A percentile compares a stretch with the other conserved stretches of the same genome.
Evolutionary conservation across 805 yeast species (phyloP).

Genomic region (Starmerella bombicola): DNA sequence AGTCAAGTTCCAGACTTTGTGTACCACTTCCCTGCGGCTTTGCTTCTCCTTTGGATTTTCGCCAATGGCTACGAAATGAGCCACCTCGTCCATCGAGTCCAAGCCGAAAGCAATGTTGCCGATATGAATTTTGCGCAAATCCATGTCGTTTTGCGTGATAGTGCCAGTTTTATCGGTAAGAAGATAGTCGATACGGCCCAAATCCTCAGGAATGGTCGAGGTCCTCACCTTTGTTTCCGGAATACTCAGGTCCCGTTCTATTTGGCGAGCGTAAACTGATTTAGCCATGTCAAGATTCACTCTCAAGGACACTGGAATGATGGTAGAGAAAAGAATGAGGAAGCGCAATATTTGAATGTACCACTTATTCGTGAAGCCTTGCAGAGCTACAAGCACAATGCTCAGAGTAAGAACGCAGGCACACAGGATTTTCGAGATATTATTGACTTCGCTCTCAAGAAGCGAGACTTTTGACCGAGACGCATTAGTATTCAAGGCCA

Average conservation of each 20-base stretch:
- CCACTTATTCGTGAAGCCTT: slow-evolving; percentile 66
- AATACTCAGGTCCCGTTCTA: slow-evolving; percentile 72
- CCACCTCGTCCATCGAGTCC: slow-evolving; percentile 82
- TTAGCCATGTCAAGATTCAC: slow-evolving; percentile 93
- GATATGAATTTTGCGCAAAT: slow-evolving; percentile 77
- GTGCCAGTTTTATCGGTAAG: slow-evolving; percentile 95
- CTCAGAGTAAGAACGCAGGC: slow-evolving; percentile 71
- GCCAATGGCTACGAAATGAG: slow-evolving; percentile 41
- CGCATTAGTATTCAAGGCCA: slow-evolving; percentile 80
- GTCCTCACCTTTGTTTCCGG: slow-evolving; percentile 88
- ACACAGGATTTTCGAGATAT: slow-evolving; percentile 76
- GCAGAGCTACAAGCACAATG: slow-evolving; percentile 60
- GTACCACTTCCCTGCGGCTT: slow-evolving; percentile 50
- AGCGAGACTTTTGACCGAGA: slow-evolving; percentile 83
- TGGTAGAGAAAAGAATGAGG: slow-evolving; percentile 81
- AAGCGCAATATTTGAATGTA: slow-evolving; percentile 83
- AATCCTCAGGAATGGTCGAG: slow-evolving; percentile 93
- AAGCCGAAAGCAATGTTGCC: slow-evolving; percentile 88
- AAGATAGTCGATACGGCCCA: slow-evolving; percentile 88
- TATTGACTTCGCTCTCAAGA: slow-evolving; percentile 81
- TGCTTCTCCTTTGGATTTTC: slow-evolving; percentile 15
- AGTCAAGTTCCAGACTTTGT: slow-evolving; percentile 67
- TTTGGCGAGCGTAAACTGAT: slow-evolving; percentile 89
- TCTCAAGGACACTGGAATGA: slow-evolving; percentile 88
- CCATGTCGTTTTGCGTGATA: slow-evolving; percentile 96